These are phyloP conservation scores for Psilocybe sp. DNA, from an alignment of 768 basidiomycete genomes.

Conservation along the genomic window DNA sequence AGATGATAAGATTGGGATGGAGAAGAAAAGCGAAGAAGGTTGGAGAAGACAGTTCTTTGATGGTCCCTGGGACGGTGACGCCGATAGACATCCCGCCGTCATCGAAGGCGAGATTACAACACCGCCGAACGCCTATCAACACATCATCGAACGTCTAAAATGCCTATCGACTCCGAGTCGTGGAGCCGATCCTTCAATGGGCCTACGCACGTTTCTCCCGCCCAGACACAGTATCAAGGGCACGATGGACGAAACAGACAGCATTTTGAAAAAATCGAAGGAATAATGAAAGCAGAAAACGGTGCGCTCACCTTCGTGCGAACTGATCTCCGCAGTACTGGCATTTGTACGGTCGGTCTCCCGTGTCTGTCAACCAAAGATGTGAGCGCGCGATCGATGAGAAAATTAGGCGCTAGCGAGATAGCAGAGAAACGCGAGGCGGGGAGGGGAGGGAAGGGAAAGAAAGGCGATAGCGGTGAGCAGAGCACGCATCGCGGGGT, in stretches of 20 bases:
- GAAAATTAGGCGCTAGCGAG: constrained; percentile 7
- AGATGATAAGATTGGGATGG: background rate
- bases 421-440: constrained; percentile 11
- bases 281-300: constrained; percentile 1
- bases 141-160: too few relatives aligned
- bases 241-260: too few relatives aligned
- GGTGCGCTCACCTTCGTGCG: constrained; percentile 60
- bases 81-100: too few relatives aligned
- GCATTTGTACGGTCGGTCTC: constrained; percentile 88
- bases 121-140: too few relatives aligned
- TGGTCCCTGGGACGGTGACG: too few relatives aligned
- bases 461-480: background rate
- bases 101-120: too few relatives aligned
- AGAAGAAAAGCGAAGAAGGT: background rate
- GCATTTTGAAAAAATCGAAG: too few relatives aligned
- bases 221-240: too few relatives aligned
- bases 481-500: too few relatives aligned
- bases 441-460: constrained; percentile 14
- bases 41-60: constrained; percentile 10
- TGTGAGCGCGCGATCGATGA: constrained; percentile 15
- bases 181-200: too few relatives aligned
- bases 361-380: constrained; percentile 58
- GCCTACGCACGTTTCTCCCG: too few relatives aligned
- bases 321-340: constrained; percentile 88
- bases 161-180: too few relatives aligned